Evolutionary conservation across 1,284 basidiomycete genomes (phyloP), one percentile per base, ranked within the genome.

Genomic region (Coniferiporia sulphurascens): DNA sequence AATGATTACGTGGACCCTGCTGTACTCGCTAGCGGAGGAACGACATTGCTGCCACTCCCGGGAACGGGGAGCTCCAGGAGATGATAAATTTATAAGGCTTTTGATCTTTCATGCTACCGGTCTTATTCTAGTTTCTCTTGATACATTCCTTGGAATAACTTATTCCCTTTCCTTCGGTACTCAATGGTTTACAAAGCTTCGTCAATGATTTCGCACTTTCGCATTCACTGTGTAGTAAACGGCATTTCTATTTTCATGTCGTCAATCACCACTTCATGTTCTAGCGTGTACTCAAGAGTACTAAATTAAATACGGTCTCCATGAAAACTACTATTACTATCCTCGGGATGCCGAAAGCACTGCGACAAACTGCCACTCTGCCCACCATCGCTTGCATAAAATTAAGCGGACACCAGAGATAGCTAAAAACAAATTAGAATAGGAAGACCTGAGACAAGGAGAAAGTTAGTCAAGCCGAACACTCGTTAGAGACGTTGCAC

Each of bases 401-500:
- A 27, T 27, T 27, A 27, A 27, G 27, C 27, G 5, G 15, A 41
- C 9, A 10, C 38, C 38, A 41, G 9, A 41, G 1, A 15, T 41
- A 4, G 9, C 12, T 22, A 55, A 7, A 3, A n/a, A 19, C 21
- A 38, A 5, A 56, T 72, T 71, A 89, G 75, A 88, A 89, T 58
- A 87, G 69, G 69, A 88, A 89, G 63, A 88, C 80, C 86, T 69
- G 21, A 1, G 43, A 56, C 43, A 32, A 13, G 48, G 35, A 1
- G 22, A 1, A 41, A 32, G 27, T 5, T 2, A 52, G 7, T 64
- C 22, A 70, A 60, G 1, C 38, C 22, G 34, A 1, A 21, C 21
- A 50, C 58, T 56, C 51, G 63, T 49, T 46, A 61, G 46, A 32
- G 38, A 45, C n/a, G 13, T 21, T 34, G 5, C 56, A 38, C 38